A percentile compares a stretch with the other conserved stretches of the same genome.
These are phyloP conservation scores for Wickerhamiella lipophila DNA, from an alignment of 805 yeast species.

Conservation along the genomic window DNA sequence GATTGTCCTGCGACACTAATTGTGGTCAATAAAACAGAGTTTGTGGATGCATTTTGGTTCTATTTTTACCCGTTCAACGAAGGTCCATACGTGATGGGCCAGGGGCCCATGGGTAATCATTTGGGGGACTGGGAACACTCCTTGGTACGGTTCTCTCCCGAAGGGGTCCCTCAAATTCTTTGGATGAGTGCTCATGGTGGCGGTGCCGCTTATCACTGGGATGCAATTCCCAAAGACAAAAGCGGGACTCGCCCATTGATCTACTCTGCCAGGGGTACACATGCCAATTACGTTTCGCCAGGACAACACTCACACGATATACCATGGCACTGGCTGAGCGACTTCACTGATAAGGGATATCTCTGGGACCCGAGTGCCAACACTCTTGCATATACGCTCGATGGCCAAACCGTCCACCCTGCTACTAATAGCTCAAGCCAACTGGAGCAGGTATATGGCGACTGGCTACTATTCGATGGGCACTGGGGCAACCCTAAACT, in stretches of 20 bases:
- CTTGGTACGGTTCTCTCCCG: conserved; percentile 57
- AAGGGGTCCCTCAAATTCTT: conserved; percentile 66
- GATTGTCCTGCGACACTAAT: conserved; percentile 72
- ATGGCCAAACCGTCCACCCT: conserved; percentile 40
- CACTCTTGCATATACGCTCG: conserved; percentile 67
- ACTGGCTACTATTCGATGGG: conserved; percentile 73
- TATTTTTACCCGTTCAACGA: conserved; percentile 86
- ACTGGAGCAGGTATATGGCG: conserved; percentile 43
- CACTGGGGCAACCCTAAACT: conserved; percentile 84
- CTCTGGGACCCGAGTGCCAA: conserved; percentile 88
- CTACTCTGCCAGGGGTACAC: conserved; percentile 90
- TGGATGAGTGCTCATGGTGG: conserved; percentile 99
- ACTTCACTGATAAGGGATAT: conserved; percentile 90
- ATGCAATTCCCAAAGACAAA: conserved; percentile 37
- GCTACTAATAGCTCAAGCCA: conserved; percentile 34
- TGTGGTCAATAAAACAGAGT: conserved; percentile 82
- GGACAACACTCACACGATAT: conserved; percentile 95
- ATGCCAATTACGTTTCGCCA: conserved; percentile 90
- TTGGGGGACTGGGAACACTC: conserved; percentile 98
- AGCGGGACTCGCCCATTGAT: conserved; percentile 48
- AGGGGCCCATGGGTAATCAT: conserved; percentile 94
- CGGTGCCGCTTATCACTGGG: conserved; percentile 75
- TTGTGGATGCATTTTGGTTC: conserved; percentile 95
- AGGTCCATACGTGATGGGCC: conserved; percentile 96
- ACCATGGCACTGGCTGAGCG: conserved; percentile 81